phyloP scores from a whole-genome alignment of 495 filamentous ascomycete species.

The Cairneyella variabilis region DNA sequence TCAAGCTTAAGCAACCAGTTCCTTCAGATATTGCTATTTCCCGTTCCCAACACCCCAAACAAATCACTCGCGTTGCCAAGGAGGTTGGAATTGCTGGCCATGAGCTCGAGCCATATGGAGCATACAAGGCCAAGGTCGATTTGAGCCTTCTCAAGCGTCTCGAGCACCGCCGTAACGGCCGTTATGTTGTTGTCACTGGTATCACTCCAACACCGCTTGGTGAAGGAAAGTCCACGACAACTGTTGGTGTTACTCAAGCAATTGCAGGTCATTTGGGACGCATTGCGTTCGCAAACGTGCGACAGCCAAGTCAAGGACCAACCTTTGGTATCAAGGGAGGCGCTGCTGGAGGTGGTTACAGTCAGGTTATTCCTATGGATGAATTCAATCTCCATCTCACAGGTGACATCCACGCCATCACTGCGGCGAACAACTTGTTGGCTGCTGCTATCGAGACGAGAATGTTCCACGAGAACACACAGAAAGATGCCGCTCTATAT shows the following conservation, averaged over 20 bases:
- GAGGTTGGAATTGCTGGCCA: slow-evolving; percentile 82
- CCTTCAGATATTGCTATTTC: slow-evolving; percentile 95
- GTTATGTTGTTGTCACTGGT: slow-evolving; percentile 87
- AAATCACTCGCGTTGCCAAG: slow-evolving; percentile 74
- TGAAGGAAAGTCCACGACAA: slow-evolving; percentile 99
- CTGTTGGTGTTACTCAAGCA: slow-evolving; percentile 92
- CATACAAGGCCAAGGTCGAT: slow-evolving; percentile 92
- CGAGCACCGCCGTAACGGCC: slow-evolving; percentile 78
- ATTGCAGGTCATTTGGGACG: slow-evolving; percentile 83
- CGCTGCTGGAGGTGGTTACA: slow-evolving; percentile 94
- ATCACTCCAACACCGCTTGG: slow-evolving; percentile 98
- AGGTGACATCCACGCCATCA: slow-evolving; percentile 96
- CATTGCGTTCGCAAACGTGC: slow-evolving; percentile 91
- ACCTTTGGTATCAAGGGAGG: slow-evolving; percentile 99
- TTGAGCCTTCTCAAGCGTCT: slow-evolving; percentile 77
- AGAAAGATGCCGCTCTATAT: slow-evolving; percentile 88
- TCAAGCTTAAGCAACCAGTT: slow-evolving; percentile 71
- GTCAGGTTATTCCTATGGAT: slow-evolving; percentile 99
- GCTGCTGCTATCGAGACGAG: slow-evolving; percentile 96
- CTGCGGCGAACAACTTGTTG: slow-evolving; percentile 96
- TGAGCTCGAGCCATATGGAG: slow-evolving; percentile 91
- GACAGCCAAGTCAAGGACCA: slow-evolving; percentile 94
- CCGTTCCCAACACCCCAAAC: slow-evolving; percentile 82
- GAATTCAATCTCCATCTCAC: slow-evolving; percentile 98
- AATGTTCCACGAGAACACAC: slow-evolving; percentile 95